Evolutionary conservation across 345 rosid species (phyloP).

Genomic region (Conringia planisiliqua): DNA sequence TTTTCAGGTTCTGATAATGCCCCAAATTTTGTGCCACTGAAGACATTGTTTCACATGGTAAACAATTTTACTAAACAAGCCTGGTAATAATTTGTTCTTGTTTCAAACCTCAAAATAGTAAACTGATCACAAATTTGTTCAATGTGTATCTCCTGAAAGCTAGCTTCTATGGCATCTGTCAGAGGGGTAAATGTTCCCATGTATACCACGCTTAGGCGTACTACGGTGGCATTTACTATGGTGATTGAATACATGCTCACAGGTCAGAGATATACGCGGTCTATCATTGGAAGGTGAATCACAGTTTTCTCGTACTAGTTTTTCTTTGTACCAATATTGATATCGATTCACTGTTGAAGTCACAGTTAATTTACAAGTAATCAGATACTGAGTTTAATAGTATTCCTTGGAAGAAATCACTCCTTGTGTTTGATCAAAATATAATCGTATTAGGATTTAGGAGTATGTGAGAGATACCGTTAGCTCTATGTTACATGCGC

Average conservation of each 20-base stretch:
- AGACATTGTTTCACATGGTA: conserved; percentile 87
- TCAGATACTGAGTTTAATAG: neutral
- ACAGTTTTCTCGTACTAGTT: neutral
- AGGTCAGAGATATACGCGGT: conserved; percentile 67
- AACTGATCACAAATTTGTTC: conserved; percentile 21
- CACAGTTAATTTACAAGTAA: neutral
- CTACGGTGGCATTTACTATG: conserved; percentile 94
- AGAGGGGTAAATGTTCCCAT: conserved; percentile 99
- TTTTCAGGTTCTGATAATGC: conserved; percentile 43
- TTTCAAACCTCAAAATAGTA: neutral
- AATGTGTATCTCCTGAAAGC: conserved; percentile 50
- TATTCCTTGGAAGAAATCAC: neutral
- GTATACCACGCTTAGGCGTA: conserved; percentile 98
- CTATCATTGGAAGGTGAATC: conserved; percentile 77
- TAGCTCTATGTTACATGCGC: conserved; percentile 7
- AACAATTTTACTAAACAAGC: neutral
- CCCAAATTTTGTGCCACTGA: conserved; percentile 51
- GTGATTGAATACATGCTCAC: conserved; percentile 76
- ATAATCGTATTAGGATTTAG: neutral
- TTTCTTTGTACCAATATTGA: neutral
- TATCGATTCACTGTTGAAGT: neutral
- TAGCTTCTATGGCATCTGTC: conserved; percentile 87
- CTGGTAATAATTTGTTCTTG: neutral
- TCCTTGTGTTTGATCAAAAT: neutral
- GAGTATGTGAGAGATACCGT: neutral